Conservation (phyloP, 1,284 basidiomycete genomes). For the Ceratobasidium papillatum region DNA sequence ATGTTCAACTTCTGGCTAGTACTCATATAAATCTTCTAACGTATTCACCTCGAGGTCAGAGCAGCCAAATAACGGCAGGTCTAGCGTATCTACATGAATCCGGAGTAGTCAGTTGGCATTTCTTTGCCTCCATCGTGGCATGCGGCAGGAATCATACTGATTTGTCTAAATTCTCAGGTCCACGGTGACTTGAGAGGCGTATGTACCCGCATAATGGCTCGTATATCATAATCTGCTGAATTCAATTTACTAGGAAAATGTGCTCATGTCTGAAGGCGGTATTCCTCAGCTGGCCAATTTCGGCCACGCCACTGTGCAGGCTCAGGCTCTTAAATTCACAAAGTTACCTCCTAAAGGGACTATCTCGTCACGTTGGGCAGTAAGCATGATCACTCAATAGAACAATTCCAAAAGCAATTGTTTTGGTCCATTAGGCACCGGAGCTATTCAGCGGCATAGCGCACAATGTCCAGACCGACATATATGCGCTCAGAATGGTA, state of each 20-base stretch:
- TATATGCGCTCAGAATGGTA: constrained; percentile 3
- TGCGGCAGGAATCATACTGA: not conserved
- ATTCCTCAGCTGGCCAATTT: not conserved
- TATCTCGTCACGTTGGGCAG: not conserved
- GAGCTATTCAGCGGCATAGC: not conserved
- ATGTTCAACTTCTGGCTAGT: not conserved
- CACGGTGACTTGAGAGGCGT: not conserved
- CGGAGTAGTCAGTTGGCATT: not conserved
- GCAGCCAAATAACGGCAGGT: not conserved
- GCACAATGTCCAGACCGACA: not conserved
- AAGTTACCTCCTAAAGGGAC: not conserved
- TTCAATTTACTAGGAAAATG: not conserved
- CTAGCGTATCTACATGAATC: not conserved
- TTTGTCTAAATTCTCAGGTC: not conserved
- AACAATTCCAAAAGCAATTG: not conserved
- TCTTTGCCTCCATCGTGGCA: not conserved
- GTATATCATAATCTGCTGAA: not conserved
- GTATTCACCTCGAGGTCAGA: not conserved
- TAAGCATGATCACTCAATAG: not conserved
- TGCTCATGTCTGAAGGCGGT: not conserved
- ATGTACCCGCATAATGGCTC: not conserved
- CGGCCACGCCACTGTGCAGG: not conserved
- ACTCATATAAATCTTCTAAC: not conserved
- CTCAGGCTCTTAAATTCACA: not conserved
- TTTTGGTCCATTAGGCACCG: not conserved